Evolutionary conservation across 768 basidiomycete species (phyloP).

Genomic region (Zangia roseola): DNA sequence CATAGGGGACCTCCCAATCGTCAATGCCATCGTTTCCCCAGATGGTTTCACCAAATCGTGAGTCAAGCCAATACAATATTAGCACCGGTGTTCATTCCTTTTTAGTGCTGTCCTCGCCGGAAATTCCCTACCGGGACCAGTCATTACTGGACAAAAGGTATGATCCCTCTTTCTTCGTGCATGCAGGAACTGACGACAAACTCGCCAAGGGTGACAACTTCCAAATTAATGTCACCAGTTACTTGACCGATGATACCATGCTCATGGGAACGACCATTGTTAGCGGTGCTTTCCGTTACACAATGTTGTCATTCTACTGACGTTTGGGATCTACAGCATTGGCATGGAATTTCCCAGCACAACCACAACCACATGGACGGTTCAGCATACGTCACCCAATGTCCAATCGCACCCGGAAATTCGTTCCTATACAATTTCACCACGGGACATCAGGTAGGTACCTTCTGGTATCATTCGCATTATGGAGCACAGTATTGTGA

Average conservation of each 20-base stretch:
- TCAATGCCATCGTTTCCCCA: conserved; percentile 19
- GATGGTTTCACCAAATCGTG: conserved; percentile 37
- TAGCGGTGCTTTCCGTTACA: background rate
- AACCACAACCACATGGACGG: conserved; percentile 28
- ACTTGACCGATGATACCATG: conserved; percentile 21
- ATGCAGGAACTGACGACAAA: background rate
- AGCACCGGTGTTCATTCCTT: background rate
- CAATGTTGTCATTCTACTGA: background rate
- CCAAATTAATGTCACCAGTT: conserved; percentile 12
- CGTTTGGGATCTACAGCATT: conserved; percentile 13
- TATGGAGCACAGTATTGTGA: conserved; percentile 30
- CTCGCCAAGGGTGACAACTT: conserved; percentile 13
- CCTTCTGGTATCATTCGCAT: conserved; percentile 37
- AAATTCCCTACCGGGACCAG: conserved; percentile 38
- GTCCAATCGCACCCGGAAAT: conserved; percentile 34
- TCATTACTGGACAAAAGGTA: conserved; percentile 39
- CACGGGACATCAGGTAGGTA: conserved; percentile 33
- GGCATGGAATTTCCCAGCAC: conserved; percentile 27
- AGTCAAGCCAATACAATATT: background rate
- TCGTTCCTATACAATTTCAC: conserved; percentile 39
- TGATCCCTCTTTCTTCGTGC: background rate
- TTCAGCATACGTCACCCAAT: conserved; percentile 38
- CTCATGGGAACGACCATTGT: conserved; percentile 20
- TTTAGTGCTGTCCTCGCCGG: conserved; percentile 36
- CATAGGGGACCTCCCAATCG: conserved; percentile 27